Evolutionary conservation across 2,329 filamentous ascomycete genomes (phyloP), one percentile per base, ranked within the genome.

Genomic region (Aspergillus chevalieri): DNA sequence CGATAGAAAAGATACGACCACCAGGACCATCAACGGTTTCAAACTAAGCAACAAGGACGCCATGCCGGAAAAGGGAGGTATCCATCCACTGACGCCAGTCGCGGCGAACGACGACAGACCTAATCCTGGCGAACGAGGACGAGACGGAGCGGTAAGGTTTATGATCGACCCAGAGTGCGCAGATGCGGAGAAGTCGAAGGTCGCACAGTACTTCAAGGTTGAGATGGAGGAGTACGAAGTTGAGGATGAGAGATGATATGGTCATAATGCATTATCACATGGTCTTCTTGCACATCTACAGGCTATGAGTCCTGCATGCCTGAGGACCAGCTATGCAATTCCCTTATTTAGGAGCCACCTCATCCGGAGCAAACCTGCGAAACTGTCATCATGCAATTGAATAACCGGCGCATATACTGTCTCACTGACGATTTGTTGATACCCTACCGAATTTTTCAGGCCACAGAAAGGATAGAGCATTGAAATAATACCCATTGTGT

Each of bases 101-200:
- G 71, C 61, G 54, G 74, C 69, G 58, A 75, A 64, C 47, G 70
- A 66, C 55, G 72, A 70, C 67, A 78, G 59, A 44, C 70, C 60
- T 55, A 68, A 59, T 53, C 65, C 61, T 30, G 73, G 61, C 10
- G 73, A 77, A 51, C 65, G 71, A 10, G 74, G 77, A 6, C 71
- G 75, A 28, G 85, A 89, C 19, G 87, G 87, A 6, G 95, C 92
- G 0, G 83, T 94, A 56, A 82, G 93, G 6, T 97, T 95, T 67
- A 89, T 96, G 69, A 84, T 97, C 44, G 87, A 95, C 56, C 82
- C 85, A 0, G 84, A 86, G 48, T 80, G 85, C 45, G 90, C 90
- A 2, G 78, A 80, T 43, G 76, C 78, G 14, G 93, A 98, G 70
- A 81, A 82, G 58, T 77, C 78, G 10, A 76, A 79, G 10, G 85